phyloP scores from a whole-genome alignment of 768 basidiomycete species.

The Panaeolus cyanescens region DNA sequence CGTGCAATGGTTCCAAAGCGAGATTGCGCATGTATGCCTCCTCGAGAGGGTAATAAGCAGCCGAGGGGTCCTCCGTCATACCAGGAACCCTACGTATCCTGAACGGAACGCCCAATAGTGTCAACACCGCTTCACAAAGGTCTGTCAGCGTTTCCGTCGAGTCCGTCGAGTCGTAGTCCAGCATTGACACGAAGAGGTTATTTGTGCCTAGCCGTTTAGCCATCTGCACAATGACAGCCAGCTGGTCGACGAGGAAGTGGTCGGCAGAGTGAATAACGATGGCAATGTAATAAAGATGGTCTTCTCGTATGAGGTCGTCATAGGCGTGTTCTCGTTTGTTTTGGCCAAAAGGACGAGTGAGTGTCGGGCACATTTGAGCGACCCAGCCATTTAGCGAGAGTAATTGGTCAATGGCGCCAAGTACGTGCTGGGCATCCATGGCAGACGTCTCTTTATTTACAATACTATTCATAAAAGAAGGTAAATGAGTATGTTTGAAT shows the following conservation, averaged over 20 bases:
- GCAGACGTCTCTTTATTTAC: constrained; percentile 80
- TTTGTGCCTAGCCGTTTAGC: constrained; percentile 86
- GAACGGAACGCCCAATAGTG: constrained; percentile 90
- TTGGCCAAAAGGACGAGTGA: constrained; percentile 93
- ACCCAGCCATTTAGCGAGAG: constrained; percentile 99
- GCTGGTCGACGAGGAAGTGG: constrained; percentile 98
- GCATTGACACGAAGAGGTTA: constrained; percentile 96
- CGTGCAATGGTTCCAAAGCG: constrained; percentile 86
- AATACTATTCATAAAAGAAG: constrained; percentile 52
- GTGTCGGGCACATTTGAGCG: constrained; percentile 90
- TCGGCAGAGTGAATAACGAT: constrained; percentile 97
- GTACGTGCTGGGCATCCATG: constrained; percentile 87
- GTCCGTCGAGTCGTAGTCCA: constrained; percentile 95
- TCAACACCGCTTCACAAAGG: constrained; percentile 93
- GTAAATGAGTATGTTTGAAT: not conserved
- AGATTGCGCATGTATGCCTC: constrained; percentile 94
- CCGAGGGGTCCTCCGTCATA: constrained; percentile 87
- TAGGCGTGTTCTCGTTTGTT: constrained; percentile 85
- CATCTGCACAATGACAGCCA: constrained; percentile 96
- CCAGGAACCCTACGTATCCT: constrained; percentile 88
- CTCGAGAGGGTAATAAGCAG: constrained; percentile 94
- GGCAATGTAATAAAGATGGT: constrained; percentile 91
- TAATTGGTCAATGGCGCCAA: constrained; percentile 88
- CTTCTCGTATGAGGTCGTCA: constrained; percentile 82
- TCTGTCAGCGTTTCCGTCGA: constrained; percentile 94